These are phyloP conservation scores for Leccinum subspadiceum DNA, from an alignment of 1,284 basidiomycete genomes.

Conservation along the genomic window DNA sequence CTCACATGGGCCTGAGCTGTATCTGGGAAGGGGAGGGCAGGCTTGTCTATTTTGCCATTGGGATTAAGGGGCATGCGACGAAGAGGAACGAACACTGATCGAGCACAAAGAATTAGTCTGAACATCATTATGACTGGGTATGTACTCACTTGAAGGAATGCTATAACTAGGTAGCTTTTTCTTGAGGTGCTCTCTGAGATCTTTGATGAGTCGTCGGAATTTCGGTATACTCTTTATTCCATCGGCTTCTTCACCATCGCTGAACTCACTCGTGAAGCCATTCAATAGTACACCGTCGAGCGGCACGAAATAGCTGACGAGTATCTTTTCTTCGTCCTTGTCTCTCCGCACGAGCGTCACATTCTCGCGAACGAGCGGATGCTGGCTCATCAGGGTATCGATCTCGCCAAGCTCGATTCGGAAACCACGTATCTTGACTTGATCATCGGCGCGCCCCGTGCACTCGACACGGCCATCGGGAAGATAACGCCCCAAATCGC, in stretches of 20 bases:
- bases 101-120: slow-evolving; percentile 9
- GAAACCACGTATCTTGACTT: slow-evolving; percentile 99
- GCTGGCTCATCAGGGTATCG: slow-evolving; percentile 93
- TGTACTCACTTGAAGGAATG: slow-evolving; percentile 78
- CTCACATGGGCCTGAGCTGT: slow-evolving; percentile 71
- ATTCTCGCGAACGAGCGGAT: slow-evolving; percentile 93
- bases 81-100: slow-evolving; percentile 88
- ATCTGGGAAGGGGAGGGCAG: slow-evolving; percentile 97
- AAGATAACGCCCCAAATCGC: slow-evolving; percentile 93
- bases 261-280: slow-evolving; percentile 72
- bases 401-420: slow-evolving; percentile 99
- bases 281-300: slow-evolving; percentile 69
- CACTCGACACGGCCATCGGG: slow-evolving; percentile 96
- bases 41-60: slow-evolving; percentile 99
- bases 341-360: slow-evolving; percentile 96
- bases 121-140: slow-evolving; percentile 13
- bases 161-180: slow-evolving; percentile 96
- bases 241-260: slow-evolving; percentile 59
- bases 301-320: slow-evolving; percentile 99
- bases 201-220: slow-evolving; percentile 88
- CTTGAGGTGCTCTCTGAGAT: slow-evolving; percentile 94
- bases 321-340: slow-evolving; percentile 99
- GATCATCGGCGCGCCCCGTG: slow-evolving; percentile 96
- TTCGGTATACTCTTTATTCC: slow-evolving; percentile 72
- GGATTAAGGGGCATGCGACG: slow-evolving; percentile 97